Evolutionary conservation across 1,284 basidiomycete genomes (phyloP).

Genomic region (Xerocomus amazonicus): DNA sequence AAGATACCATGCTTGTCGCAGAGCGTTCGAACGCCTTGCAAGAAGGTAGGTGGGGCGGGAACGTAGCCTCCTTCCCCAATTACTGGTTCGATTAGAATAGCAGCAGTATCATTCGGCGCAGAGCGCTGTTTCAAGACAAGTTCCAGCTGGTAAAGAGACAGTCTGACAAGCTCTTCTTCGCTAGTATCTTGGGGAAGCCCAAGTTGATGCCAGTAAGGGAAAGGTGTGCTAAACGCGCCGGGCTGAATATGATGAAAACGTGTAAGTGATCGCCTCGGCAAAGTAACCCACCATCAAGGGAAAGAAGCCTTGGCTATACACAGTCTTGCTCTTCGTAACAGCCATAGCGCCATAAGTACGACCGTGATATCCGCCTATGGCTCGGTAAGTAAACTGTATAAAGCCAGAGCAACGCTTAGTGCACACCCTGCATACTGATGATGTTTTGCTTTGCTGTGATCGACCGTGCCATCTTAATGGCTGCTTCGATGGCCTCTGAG

Average conservation of each 20-base stretch:
- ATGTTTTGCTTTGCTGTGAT: conserved; percentile 83
- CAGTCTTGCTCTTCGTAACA: conserved; percentile 87
- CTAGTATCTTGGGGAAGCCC: conserved; percentile 62
- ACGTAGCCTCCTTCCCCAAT: conserved; percentile 96
- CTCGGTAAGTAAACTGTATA: conserved; percentile 2
- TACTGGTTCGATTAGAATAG: conserved; percentile 89
- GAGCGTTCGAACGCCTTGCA: conserved; percentile 75
- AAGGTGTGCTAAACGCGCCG: conserved; percentile 79
- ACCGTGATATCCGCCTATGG: conserved; percentile 76
- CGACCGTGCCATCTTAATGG: conserved; percentile 76
- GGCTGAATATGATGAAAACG: conserved; percentile 46
- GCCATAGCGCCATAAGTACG: conserved; percentile 87
- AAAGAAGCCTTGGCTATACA: conserved; percentile 77
- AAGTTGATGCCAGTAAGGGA: conserved; percentile 92
- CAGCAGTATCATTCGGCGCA: conserved; percentile 83
- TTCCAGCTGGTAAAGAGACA: conserved; percentile 80
- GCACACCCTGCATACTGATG: conserved; percentile 80
- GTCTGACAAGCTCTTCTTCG: conserved; percentile 60
- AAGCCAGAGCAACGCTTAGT: background rate
- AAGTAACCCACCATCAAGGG: conserved; percentile 70
- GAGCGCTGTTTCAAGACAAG: conserved; percentile 84
- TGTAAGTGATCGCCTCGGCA: background rate
- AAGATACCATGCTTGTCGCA: conserved; percentile 87
- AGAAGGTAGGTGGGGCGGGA: conserved; percentile 77
- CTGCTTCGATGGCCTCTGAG: conserved; percentile 84